Conservation (phyloP, 2,329 filamentous ascomycete genomes). For the Aspergillus piperis region DNA sequence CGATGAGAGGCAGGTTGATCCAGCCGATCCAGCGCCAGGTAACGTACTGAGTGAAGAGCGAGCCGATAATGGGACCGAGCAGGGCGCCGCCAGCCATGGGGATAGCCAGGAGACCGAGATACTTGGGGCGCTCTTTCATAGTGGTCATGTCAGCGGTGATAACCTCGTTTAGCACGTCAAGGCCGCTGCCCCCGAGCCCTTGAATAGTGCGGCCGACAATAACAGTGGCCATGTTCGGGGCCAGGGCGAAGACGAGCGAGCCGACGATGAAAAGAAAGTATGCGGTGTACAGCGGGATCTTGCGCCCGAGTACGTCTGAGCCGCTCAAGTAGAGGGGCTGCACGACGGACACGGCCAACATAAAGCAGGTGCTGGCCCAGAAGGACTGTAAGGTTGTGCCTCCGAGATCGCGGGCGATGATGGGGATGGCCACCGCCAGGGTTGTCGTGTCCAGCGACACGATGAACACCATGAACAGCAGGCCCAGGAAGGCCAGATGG, state of each 20-base stretch:
- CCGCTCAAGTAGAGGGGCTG: slow-evolving; percentile 23
- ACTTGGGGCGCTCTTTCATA: slow-evolving; percentile 45
- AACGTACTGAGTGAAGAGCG: slow-evolving; percentile 24
- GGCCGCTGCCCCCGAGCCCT: slow-evolving; percentile 4
- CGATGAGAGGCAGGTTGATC: slow-evolving; percentile 61
- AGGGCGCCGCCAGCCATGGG: slow-evolving; percentile 68
- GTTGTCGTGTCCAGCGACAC: not conserved
- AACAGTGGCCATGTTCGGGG: slow-evolving; percentile 7
- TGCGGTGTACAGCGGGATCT: slow-evolving; percentile 37
- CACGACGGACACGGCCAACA: slow-evolving; percentile 14
- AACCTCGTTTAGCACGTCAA: not conserved
- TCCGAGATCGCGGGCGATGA: slow-evolving; percentile 22
- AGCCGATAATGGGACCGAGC: slow-evolving; percentile 31
- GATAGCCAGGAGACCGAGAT: slow-evolving; percentile 66
- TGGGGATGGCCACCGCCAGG: not conserved
- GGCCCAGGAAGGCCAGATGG: not conserved
- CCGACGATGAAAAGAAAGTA: slow-evolving; percentile 48
- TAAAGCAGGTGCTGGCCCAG: slow-evolving; percentile 22
- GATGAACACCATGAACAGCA: not conserved
- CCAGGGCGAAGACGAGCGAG: slow-evolving; percentile 41
- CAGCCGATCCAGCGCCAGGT: slow-evolving; percentile 65
- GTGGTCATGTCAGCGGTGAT: slow-evolving; percentile 46
- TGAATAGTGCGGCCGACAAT: slow-evolving; percentile 7
- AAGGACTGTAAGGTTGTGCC: slow-evolving; percentile 24
- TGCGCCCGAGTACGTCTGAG: slow-evolving; percentile 36